Evolutionary conservation across 306 rosid genomes (phyloP), one percentile per base, ranked within the genome.

Genomic region (Lithocarpus polystachyus): DNA sequence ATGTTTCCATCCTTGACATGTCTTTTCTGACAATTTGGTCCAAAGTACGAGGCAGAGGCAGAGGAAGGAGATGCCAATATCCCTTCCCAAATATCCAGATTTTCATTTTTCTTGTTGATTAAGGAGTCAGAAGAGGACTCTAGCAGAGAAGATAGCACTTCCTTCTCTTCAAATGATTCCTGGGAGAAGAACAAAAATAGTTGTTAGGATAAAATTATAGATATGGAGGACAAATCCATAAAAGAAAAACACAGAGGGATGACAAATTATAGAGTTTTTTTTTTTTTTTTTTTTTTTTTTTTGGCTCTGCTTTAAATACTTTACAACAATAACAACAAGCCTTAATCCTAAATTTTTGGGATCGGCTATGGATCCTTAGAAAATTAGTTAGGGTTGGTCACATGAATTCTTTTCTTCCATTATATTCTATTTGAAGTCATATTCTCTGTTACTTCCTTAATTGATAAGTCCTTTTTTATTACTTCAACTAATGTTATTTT

Each of bases 1-100:
- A 96, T 4, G 85, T 43, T 71, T 86, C 81, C 52, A 78, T 72
- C 89, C 88, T 90, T 74, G 78, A 86, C 94, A 96, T 86, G 82
- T 96, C 98, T 83, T 93, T 93, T 62, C 82, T 68, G 64, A 96
- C 89, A 75, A 93, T 89, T 82, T 96, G 96, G 78, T 96, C 99
- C 81, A 96, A 86, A 2, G 93, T 87, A 56, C 52, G 89, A 5
- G 96, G 98, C 10, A 84, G 87, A 37, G 93, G 90, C 56, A 89
- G 72, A 18, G 92, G 90, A 88, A 79, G 87, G 81, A 96, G 83
- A 87, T 88, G 89, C 97, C 97, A 89, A 74, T 59, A 96, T 89
- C 84, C 88, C 94, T 84, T 83, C 88, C 78, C 89, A 90, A 48
- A 11, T 84, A 53, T 87, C 97, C 72, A 55, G 72, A 68, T 83